phyloP scores from a whole-genome alignment of 371 early-diverging fungal species.

The Rhizopus stolonifer region DNA sequence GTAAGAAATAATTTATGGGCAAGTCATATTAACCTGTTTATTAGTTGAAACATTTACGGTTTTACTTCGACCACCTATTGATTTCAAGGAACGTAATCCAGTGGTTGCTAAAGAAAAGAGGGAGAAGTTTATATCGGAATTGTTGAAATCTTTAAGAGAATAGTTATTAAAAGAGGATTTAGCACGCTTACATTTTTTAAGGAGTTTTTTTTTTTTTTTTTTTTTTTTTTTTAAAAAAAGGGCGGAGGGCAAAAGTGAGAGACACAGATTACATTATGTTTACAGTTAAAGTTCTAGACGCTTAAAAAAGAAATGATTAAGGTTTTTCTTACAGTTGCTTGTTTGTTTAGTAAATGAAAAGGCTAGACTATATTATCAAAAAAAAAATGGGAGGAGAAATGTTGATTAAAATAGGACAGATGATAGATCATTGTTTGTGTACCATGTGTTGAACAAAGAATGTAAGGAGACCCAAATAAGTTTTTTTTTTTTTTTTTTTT shows the following conservation, averaged over 20 bases:
- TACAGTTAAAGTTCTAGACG: too few species aligned
- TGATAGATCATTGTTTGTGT: neutral
- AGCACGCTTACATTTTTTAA: too few species aligned
- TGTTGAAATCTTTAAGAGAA: slow-evolving; percentile 16
- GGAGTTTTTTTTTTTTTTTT: too few species aligned
- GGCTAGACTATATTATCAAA: neutral
- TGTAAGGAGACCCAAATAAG: neutral
- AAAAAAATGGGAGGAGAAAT: too few species aligned
- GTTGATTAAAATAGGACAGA: neutral
- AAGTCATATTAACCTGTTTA: too few species aligned
- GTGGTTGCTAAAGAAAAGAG: slow-evolving; percentile 33
- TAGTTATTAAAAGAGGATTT: neutral
- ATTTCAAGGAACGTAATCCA: slow-evolving; percentile 47
- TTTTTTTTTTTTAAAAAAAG: too few species aligned
- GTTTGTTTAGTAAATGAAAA: neutral
- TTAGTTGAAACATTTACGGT: slow-evolving; percentile 50
- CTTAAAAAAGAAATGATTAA: too few species aligned
- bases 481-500: too few species aligned
- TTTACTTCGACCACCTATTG: slow-evolving; percentile 39
- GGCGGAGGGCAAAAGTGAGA: too few species aligned
- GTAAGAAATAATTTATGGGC: too few species aligned
- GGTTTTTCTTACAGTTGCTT: too few species aligned
- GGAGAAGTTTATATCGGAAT: slow-evolving; percentile 31
- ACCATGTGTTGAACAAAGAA: neutral
- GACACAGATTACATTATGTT: too few species aligned